Conservation (phyloP, 345 rosid genomes). For the Aquilaria malaccensis region DNA sequence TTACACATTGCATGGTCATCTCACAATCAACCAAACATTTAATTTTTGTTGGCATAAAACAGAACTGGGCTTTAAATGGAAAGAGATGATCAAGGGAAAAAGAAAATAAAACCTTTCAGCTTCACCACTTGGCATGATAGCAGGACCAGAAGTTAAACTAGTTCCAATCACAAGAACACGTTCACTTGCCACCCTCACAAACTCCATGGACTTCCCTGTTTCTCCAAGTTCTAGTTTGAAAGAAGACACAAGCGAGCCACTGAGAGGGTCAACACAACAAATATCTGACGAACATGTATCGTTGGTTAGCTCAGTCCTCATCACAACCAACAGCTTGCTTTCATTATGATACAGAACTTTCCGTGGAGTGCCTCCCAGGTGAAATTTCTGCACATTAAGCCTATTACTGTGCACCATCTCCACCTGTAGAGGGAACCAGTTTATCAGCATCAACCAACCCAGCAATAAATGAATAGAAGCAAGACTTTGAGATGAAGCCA, state of each 20-base stretch:
- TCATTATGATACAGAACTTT: conserved; percentile 88
- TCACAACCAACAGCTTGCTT: conserved; percentile 74
- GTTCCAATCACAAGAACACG: conserved; percentile 88
- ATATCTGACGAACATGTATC: conserved; percentile 69
- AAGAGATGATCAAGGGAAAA: background rate
- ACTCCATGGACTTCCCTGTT: conserved; percentile 90
- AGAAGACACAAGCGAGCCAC: conserved; percentile 67
- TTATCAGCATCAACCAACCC: conserved; percentile 19
- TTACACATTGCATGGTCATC: background rate
- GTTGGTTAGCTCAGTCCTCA: conserved; percentile 77
- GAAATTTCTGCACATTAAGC: conserved; percentile 89
- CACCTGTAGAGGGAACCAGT: conserved; percentile 44
- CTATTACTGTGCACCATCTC: conserved; percentile 90
- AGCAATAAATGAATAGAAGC: background rate
- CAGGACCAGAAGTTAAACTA: conserved; percentile 83
- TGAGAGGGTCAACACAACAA: conserved; percentile 80
- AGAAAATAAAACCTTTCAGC: conserved; percentile 71
- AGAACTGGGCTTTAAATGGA: conserved; percentile 1
- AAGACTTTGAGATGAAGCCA: no score
- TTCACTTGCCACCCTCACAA: conserved; percentile 77
- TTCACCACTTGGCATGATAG: conserved; percentile 95
- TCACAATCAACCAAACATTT: background rate
- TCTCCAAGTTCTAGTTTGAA: conserved; percentile 76
- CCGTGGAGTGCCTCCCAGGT: conserved; percentile 91
- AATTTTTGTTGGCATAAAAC: background rate